Base-by-base conservation (phyloP, 2,329 filamentous ascomycete genomes). In the Penicillium freii region DNA sequence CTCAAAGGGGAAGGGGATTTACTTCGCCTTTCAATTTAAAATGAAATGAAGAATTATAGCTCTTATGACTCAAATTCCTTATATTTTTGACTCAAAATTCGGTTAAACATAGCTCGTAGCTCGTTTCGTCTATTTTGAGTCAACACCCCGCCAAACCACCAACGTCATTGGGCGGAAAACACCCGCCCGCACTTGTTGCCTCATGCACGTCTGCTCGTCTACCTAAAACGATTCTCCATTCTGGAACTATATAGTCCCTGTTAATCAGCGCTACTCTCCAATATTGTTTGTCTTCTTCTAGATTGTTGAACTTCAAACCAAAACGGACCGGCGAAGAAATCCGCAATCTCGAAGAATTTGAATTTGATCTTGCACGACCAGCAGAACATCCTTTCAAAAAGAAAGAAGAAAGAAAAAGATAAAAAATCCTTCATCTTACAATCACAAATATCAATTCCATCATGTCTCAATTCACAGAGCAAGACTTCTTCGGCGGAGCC, bases 401-500 rank as follows among this genome's bases (percentile, higher is more conserved):
- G 7, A 36, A 39, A 29, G 27, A 25, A 9, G 29, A 21, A 47
- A 44, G 38, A 11, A 21, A 33, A 21, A 29, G 19, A 27, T 9
- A 27, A 40, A 40, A 25, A 34, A 4, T 6, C 13, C 5, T n/a
- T 10, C 23, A 4, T 11, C n/a, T 23, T 21, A 23, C 7, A 38
- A 36, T 17, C 23, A 25, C 42, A 3, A 42, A 21, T 11, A 38
- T 34, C 15, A 40, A 36, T n/a, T 34, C 25, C 27, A 59, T 15
- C n/a, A 71, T 71, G 69, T 44, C 63, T 25, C 61, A 63, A 56
- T 64, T 65, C 58, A 58, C 60, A 39, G 56, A 69, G 46, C 66
- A 69, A 60, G 66, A 62, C 15, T 69, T 75, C 62, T 75, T 73
- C 56, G 73, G 73, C 52, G 69, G 68, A 34, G 69, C 73, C 49